Conservation (phyloP, 148 eudicot genomes). For the Persicaria maculosa region DNA sequence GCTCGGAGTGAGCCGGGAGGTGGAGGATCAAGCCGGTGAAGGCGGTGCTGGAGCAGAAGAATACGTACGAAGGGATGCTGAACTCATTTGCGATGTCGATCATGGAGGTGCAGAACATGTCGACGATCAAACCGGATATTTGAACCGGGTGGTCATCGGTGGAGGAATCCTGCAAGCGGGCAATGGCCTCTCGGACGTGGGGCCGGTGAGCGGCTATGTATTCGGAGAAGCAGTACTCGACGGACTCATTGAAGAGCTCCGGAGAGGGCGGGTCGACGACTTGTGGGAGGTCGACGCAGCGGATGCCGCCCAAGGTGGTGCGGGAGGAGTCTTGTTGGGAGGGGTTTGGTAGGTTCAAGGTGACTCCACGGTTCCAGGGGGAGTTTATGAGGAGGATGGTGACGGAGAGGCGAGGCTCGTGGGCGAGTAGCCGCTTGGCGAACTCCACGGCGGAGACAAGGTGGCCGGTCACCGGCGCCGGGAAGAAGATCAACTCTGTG, state of each 20-base stretch:
- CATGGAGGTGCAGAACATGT: constrained; percentile 21
- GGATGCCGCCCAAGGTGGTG: background rate
- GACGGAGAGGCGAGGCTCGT: background rate
- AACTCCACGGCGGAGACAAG: background rate
- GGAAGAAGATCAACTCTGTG: background rate
- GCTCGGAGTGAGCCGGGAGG: background rate
- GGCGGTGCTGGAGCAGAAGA: constrained; percentile 11
- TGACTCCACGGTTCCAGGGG: background rate
- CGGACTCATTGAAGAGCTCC: background rate
- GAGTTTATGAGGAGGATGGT: constrained; percentile 10
- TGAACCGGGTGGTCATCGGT: background rate
- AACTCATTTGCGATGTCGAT: constrained; percentile 21
- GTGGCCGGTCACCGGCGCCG: constrained; percentile 2
- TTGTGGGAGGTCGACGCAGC: constrained; percentile 8
- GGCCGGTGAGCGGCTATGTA: constrained; percentile 15
- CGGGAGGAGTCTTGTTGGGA: background rate
- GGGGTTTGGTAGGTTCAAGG: background rate
- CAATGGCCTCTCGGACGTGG: background rate
- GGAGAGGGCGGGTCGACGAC: background rate
- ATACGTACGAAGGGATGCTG: constrained; percentile 17
- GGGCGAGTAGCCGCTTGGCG: background rate
- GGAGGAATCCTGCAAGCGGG: background rate
- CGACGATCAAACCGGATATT: constrained; percentile 20
- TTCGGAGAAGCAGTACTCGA: background rate
- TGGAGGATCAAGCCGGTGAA: constrained; percentile 10